A percentile compares a stretch with the other conserved stretches of the same genome.
Evolutionary conservation across 495 filamentous ascomycete genomes (phyloP).

Genomic region (Jackrogersella multiformis): DNA sequence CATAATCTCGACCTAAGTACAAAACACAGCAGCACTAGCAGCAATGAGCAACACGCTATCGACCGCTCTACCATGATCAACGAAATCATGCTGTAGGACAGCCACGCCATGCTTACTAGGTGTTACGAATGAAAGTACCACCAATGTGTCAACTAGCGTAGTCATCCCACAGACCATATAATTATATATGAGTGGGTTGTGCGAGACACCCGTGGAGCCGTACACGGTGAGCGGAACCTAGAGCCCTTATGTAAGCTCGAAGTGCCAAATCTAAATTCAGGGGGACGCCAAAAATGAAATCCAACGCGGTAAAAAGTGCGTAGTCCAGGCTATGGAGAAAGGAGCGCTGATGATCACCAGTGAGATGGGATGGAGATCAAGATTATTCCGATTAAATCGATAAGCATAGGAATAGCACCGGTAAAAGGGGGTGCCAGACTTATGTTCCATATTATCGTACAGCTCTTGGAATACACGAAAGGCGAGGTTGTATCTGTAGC

Average conservation of each 20-base stretch:
- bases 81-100: constrained; percentile 5
- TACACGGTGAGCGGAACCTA: constrained; percentile 48
- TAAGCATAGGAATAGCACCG: neutral
- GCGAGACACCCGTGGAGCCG: constrained; percentile 20
- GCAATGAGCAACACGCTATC: constrained; percentile 1
- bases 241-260: neutral
- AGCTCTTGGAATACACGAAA: constrained; percentile 3
- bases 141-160: neutral
- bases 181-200: constrained; percentile 60
- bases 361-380: too few relatives aligned
- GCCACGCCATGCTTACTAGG: neutral
- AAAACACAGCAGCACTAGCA: constrained; percentile 16
- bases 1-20: constrained; percentile 5
- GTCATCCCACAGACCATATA: constrained; percentile 3
- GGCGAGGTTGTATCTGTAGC: neutral
- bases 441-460: neutral
- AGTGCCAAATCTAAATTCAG: neutral
- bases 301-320: neutral
- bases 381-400: constrained; percentile 1
- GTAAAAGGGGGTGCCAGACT: neutral
- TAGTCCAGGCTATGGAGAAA: neutral
- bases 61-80: constrained; percentile 4
- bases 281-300: neutral
- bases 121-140: constrained; percentile 5
- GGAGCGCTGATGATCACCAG: neutral